Evolutionary conservation across 129 eudicot genomes (phyloP).

Genomic region (Flaveria robusta): DNA sequence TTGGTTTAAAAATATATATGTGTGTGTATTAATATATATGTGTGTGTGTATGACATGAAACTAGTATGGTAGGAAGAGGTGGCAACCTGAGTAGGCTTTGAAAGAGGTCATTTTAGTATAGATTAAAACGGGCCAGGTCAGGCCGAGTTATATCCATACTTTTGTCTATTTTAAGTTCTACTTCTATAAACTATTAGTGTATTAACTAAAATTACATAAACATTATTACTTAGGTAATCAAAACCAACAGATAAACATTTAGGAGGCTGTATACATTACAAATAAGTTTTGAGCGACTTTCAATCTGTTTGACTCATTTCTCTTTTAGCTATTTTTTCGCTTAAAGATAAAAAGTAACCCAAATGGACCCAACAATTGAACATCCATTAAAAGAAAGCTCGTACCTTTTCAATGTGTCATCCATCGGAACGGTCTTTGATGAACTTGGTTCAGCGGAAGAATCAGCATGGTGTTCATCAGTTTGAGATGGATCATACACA

Average conservation of each 20-base stretch:
- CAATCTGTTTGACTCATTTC: background rate
- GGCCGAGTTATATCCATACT: background rate
- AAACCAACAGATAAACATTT: background rate
- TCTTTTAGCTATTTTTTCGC: background rate
- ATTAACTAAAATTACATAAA: background rate
- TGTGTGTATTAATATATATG: background rate
- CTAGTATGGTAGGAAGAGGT: background rate
- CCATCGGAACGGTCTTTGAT: conserved; percentile 35
- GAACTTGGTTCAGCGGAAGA: conserved; percentile 39
- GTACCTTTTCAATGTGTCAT: conserved; percentile 47
- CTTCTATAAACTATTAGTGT: background rate
- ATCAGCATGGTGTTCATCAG: conserved; percentile 33
- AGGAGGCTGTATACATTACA: background rate
- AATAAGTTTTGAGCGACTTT: background rate
- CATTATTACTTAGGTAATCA: background rate
- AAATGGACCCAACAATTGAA: background rate
- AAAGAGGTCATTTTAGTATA: background rate
- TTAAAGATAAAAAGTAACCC: background rate
- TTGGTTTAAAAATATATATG: background rate
- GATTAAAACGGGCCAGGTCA: background rate
- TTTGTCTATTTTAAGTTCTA: background rate
- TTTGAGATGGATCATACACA: conserved; percentile 43
- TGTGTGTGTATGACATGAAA: background rate
- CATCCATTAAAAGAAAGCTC: background rate
- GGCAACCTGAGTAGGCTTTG: background rate